Conservation (phyloP, 345 rosid species). For the Populus pruinosa region DNA sequence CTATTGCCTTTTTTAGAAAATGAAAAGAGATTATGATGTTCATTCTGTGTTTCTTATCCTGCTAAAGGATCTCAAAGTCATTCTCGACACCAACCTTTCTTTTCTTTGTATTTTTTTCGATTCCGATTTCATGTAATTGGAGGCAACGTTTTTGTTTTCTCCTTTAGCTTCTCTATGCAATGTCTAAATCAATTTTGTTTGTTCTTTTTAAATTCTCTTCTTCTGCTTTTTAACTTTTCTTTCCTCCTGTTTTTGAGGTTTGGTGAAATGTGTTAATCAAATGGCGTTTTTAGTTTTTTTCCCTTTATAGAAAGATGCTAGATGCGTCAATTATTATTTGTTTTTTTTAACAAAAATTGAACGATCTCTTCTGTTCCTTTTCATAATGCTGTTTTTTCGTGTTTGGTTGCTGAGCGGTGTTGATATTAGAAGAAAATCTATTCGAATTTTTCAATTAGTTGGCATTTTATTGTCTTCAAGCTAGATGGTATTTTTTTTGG, state of each 20-base stretch:
- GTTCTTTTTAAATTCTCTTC: not conserved
- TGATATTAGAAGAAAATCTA: not conserved
- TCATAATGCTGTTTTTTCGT: not conserved
- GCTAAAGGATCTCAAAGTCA: constrained; percentile 43
- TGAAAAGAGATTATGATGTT: constrained; percentile 9
- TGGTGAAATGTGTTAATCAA: constrained; percentile 40
- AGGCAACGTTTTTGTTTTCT: not conserved
- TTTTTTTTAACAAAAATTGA: not conserved
- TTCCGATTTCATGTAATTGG: not conserved
- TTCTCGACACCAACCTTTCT: constrained; percentile 19
- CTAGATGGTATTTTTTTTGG: not conserved
- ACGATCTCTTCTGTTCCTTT: not conserved
- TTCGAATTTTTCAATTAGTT: not conserved
- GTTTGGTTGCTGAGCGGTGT: not conserved
- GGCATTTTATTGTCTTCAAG: not conserved
- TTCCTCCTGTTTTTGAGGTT: constrained; percentile 20
- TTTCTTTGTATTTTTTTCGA: not conserved
- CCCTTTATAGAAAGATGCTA: not conserved
- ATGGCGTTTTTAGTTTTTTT: not conserved
- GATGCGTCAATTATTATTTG: not conserved
- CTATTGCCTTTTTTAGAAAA: constrained; percentile 7
- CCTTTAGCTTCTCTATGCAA: constrained; percentile 16
- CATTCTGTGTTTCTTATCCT: constrained; percentile 19
- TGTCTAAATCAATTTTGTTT: constrained; percentile 21
- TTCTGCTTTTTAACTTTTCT: constrained; percentile 5